Conservation (phyloP, 2,329 filamentous ascomycete genomes). For the Fonsecaea monophora region DNA sequence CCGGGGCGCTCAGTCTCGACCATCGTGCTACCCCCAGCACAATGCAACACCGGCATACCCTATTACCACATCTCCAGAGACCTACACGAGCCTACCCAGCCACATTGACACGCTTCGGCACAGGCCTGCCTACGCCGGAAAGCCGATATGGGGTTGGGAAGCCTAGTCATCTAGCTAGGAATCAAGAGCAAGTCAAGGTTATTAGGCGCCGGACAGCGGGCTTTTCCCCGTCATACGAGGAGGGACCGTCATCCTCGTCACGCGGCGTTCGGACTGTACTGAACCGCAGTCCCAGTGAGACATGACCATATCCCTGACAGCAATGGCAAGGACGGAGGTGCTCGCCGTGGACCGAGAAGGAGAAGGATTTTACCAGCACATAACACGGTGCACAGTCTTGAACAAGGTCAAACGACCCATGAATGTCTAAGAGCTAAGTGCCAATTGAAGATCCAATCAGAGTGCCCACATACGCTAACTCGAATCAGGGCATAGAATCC, state of each 20-base stretch:
- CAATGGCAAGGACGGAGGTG: not conserved
- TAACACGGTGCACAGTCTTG: not conserved
- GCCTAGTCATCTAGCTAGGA: not conserved
- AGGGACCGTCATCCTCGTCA: not conserved
- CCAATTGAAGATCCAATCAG: constrained; percentile 21
- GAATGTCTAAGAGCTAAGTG: constrained; percentile 5
- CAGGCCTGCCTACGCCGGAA: not conserved
- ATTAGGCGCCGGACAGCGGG: not conserved
- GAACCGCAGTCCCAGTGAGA: not conserved
- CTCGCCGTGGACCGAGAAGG: not conserved
- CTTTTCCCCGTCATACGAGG: constrained; percentile 1
- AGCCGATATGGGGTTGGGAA: not conserved
- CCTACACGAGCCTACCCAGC: not conserved
- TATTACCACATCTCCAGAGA: constrained; percentile 4
- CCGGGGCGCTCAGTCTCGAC: not conserved
- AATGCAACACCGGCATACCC: not conserved
- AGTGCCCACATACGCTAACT: constrained; percentile 23
- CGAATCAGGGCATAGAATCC: constrained; percentile 22
- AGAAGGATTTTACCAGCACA: not conserved
- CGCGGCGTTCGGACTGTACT: not conserved
- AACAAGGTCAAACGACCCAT: constrained; percentile 14
- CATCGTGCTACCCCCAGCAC: not conserved
- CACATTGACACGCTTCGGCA: not conserved
- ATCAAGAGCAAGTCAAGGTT: not conserved
- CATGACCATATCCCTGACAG: not conserved